Evolutionary conservation across 345 rosid genomes (phyloP).

Genomic region (Stellera chamaejasme): DNA sequence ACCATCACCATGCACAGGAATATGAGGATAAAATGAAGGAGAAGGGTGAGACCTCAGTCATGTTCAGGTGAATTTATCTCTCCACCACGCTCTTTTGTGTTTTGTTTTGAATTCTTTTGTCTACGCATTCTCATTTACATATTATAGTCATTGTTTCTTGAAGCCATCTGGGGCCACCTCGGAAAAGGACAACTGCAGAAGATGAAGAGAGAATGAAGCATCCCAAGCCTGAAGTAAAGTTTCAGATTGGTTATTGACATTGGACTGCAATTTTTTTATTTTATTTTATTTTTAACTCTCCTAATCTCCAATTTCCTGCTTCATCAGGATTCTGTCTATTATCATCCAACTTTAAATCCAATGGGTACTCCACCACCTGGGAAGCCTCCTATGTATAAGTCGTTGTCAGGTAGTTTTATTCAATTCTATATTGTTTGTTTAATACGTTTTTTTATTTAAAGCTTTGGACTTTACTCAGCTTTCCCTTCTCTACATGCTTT

Average conservation of each 20-base stretch:
- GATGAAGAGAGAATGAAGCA: slow-evolving; percentile 80
- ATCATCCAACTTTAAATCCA: slow-evolving; percentile 93
- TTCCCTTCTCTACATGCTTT: slow-evolving; percentile 10
- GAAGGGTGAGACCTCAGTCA: slow-evolving; percentile 90
- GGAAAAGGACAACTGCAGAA: slow-evolving; percentile 67
- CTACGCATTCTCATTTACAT: slow-evolving; percentile 16
- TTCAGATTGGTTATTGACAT: slow-evolving; percentile 8
- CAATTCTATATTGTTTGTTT: background rate
- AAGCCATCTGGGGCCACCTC: slow-evolving; percentile 90
- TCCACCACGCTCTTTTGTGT: slow-evolving; percentile 1
- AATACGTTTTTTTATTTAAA: background rate
- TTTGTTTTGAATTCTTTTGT: slow-evolving; percentile 1
- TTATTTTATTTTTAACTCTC: slow-evolving; percentile 9
- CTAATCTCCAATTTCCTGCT: slow-evolving; percentile 10
- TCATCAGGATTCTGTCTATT: slow-evolving; percentile 89
- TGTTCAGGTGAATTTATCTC: slow-evolving; percentile 63
- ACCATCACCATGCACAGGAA: slow-evolving; percentile 37
- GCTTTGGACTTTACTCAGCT: slow-evolving; percentile 4
- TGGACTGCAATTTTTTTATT: slow-evolving; percentile 9
- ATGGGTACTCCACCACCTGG: slow-evolving; percentile 99
- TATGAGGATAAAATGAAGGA: slow-evolving; percentile 91
- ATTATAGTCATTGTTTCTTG: slow-evolving; percentile 24
- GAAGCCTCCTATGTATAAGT: slow-evolving; percentile 91
- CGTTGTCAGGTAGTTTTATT: slow-evolving; percentile 40
- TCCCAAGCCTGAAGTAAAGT: slow-evolving; percentile 77